Percentiles rank a stretch among this genome's conserved stretches.
These are phyloP conservation scores for Allium sativum DNA, from an alignment of 106 monocot genomes.

Conservation along the genomic window DNA sequence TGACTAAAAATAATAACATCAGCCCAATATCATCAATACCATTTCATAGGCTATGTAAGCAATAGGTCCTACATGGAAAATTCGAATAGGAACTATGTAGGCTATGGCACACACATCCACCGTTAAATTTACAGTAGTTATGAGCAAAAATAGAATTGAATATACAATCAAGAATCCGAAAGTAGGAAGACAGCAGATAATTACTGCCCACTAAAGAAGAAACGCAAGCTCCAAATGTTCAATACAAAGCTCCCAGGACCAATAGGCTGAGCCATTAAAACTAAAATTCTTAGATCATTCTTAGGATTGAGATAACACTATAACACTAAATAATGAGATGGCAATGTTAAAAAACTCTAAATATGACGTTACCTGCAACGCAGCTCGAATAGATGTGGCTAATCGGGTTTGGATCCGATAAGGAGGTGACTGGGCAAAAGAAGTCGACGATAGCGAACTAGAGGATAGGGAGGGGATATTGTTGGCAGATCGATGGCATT, in stretches of 20 bases:
- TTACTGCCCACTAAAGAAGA: no score
- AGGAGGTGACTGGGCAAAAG: neutral
- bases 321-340: neutral
- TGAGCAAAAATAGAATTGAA: no score
- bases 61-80: neutral
- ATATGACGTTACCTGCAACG: neutral
- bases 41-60: neutral
- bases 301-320: no score
- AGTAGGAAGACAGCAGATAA: no score
- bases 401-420: constrained; percentile 11
- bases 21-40: neutral
- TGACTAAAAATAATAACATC: neutral
- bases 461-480: constrained; percentile 3
- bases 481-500: constrained; percentile 2
- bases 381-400: constrained; percentile 1
- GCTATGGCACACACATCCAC: no score
- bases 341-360: neutral
- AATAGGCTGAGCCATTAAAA: no score
- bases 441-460: neutral
- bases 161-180: no score
- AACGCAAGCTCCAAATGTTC: no score
- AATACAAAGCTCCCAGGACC: no score
- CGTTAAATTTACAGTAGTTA: no score
- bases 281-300: no score
- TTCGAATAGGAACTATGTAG: neutral